phyloP scores from a whole-genome alignment of 148 eudicot genomes.

The Amaranthus cruentus region DNA sequence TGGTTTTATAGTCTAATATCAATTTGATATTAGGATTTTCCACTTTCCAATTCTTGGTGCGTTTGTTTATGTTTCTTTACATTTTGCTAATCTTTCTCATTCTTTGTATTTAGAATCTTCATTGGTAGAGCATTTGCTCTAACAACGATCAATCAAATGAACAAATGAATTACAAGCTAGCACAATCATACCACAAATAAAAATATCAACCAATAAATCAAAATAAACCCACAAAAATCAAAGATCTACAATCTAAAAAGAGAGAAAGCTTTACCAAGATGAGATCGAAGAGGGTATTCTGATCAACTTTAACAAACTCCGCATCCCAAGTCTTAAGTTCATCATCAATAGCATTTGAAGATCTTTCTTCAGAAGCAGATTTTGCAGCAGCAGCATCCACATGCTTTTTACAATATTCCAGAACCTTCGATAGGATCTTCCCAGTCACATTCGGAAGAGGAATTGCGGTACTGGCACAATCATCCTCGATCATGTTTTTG shows the following conservation, averaged over 20 bases:
- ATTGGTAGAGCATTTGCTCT: no score
- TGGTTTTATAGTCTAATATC: no score
- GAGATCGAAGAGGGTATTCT: constrained; percentile 48
- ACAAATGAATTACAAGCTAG: no score
- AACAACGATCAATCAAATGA: no score
- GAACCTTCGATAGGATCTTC: constrained; percentile 39
- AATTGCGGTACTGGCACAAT: constrained; percentile 35
- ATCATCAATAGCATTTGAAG: constrained; percentile 22
- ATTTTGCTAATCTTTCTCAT: no score
- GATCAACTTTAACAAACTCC: constrained; percentile 52
- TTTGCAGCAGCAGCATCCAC: constrained; percentile 26
- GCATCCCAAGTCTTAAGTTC: constrained; percentile 44
- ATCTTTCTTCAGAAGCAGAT: constrained; percentile 23
- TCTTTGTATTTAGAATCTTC: no score
- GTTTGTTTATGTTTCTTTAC: no score
- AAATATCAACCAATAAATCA: no score
- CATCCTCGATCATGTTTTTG: constrained; percentile 52
- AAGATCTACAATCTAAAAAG: not conserved
- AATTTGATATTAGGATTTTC: no score
- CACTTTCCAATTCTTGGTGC: no score
- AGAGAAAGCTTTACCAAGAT: constrained; percentile 35
- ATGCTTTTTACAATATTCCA: constrained; percentile 55
- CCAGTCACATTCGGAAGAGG: constrained; percentile 51
- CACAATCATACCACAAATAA: no score
- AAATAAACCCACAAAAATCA: no score